These are phyloP conservation scores for Dipteronia sinensis DNA, from an alignment of 345 rosid species.

Conservation along the genomic window DNA sequence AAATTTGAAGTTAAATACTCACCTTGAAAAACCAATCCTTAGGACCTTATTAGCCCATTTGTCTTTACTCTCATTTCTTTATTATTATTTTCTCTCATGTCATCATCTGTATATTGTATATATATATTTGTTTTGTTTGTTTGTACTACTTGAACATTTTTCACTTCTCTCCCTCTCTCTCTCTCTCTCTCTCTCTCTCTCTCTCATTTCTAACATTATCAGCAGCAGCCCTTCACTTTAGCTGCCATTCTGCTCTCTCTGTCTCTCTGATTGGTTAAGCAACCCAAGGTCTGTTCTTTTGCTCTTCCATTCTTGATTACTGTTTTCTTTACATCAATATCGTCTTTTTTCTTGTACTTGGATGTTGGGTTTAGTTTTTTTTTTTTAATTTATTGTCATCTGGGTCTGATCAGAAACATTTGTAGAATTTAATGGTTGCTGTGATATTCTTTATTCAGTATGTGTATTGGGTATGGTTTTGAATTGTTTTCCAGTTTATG, in stretches of 20 bases:
- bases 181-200: background rate
- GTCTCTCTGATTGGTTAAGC: background rate
- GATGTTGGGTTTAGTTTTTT: background rate
- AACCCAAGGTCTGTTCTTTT: constrained; percentile 20
- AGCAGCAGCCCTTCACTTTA: background rate
- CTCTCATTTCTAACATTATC: background rate
- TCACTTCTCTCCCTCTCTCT: background rate
- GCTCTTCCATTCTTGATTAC: background rate
- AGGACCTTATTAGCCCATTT: background rate
- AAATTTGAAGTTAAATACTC: constrained; percentile 22
- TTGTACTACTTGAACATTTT: background rate
- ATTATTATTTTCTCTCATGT: background rate
- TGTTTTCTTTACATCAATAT: background rate
- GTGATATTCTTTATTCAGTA: background rate
- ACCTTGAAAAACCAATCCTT: constrained; percentile 32
- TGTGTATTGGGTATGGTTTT: background rate
- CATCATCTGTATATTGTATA: background rate
- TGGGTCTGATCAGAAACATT: constrained; percentile 4
- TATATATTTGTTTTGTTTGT: background rate
- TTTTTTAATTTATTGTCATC: background rate
- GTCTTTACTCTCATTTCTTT: background rate
- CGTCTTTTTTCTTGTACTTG: background rate
- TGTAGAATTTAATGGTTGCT: background rate
- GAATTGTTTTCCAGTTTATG: background rate
- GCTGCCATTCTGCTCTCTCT: background rate